Evolutionary conservation across 768 basidiomycete species (phyloP).

Genomic region (Dictyophora rubrovolvata): DNA sequence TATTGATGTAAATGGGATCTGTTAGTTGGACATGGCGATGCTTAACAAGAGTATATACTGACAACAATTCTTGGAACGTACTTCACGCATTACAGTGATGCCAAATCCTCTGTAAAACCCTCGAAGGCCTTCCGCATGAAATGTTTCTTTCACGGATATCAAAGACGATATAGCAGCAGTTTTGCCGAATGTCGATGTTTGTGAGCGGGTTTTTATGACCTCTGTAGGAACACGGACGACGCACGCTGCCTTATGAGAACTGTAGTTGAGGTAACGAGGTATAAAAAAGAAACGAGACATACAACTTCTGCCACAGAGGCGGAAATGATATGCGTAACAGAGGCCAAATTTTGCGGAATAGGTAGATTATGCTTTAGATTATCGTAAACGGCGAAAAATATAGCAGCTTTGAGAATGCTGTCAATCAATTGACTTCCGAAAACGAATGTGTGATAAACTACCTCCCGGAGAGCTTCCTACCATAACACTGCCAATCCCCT

Average conservation of each 20-base stretch:
- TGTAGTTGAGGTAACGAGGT: constrained; percentile 9
- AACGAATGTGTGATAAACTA: no score
- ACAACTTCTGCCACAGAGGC: constrained; percentile 55
- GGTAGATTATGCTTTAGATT: constrained; percentile 71
- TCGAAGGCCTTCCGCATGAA: constrained; percentile 25
- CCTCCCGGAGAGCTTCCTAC: constrained; percentile 95
- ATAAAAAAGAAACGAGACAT: constrained; percentile 15
- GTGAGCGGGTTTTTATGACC: constrained; percentile 88
- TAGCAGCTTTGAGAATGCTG: constrained; percentile 54
- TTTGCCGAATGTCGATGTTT: constrained; percentile 67
- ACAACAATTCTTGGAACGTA: background rate
- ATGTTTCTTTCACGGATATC: constrained; percentile 19
- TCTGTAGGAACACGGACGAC: constrained; percentile 68
- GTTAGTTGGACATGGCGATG: background rate
- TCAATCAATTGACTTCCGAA: no score
- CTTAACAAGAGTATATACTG: background rate
- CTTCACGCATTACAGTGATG: constrained; percentile 36
- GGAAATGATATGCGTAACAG: constrained; percentile 36
- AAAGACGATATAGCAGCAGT: constrained; percentile 13
- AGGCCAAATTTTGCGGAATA: constrained; percentile 45
- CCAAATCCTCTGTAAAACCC: constrained; percentile 40
- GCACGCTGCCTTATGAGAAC: constrained; percentile 7
- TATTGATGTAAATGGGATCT: constrained; percentile 95
- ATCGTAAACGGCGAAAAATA: constrained; percentile 94
- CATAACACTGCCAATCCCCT: constrained; percentile 87